These are phyloP conservation scores for Scedosporium minutisporum DNA, from an alignment of 2,329 filamentous ascomycete genomes.

Conservation along the genomic window DNA sequence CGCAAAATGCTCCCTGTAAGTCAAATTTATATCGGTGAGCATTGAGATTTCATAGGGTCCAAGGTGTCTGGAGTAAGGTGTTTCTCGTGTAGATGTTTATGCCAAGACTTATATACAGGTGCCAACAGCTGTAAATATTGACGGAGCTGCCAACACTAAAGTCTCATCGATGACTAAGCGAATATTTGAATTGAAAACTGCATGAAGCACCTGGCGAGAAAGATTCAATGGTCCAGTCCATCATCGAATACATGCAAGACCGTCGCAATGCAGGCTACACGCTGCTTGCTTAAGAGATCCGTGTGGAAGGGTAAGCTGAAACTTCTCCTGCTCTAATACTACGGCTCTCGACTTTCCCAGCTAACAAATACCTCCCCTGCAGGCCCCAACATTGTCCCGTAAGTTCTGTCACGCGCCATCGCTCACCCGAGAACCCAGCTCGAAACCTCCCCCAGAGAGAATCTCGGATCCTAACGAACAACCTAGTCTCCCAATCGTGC, in stretches of 20 bases:
- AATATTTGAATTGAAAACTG: background rate
- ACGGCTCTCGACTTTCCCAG: background rate
- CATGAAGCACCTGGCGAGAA: background rate
- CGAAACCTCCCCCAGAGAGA: constrained; percentile 13
- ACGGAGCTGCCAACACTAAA: background rate
- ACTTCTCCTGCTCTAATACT: background rate
- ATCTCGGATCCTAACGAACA: background rate
- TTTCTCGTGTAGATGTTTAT: background rate
- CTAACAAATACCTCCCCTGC: constrained; percentile 12
- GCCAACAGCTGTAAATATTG: background rate
- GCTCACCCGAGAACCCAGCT: background rate
- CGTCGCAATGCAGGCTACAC: constrained; percentile 29
- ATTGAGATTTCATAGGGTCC: background rate
- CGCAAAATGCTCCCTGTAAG: no score
- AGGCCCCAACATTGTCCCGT: constrained; percentile 47
- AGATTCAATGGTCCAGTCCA: background rate
- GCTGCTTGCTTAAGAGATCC: constrained; percentile 61
- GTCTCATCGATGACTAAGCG: background rate
- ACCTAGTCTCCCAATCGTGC: constrained; percentile 53
- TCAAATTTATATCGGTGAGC: background rate
- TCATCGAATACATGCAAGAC: background rate
- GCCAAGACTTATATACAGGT: background rate
- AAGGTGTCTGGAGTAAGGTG: background rate
- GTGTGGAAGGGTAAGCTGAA: constrained; percentile 70
- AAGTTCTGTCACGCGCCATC: constrained; percentile 18